phyloP scores from a whole-genome alignment of 768 basidiomycete species.

The Pisolithus orientalis region DNA sequence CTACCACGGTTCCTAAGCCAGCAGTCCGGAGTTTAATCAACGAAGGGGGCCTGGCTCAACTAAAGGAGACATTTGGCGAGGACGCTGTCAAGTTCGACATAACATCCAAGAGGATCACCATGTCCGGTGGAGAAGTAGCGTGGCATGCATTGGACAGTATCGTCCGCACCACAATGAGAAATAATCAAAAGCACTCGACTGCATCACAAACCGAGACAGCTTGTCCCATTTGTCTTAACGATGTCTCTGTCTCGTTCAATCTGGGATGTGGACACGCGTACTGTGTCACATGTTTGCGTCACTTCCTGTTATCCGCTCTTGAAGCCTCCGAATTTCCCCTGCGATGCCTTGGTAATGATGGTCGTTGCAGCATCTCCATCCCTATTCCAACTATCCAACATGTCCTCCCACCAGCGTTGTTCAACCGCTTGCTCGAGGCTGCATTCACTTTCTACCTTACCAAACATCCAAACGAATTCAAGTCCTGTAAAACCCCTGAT shows the following conservation, averaged over 20 bases:
- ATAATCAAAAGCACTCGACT: neutral
- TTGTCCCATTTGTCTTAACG: slow-evolving; percentile 54
- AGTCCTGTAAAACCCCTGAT: slow-evolving; percentile 74
- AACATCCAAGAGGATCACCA: slow-evolving; percentile 35
- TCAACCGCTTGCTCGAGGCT: slow-evolving; percentile 48
- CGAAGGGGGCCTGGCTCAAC: slow-evolving; percentile 37
- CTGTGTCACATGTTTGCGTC: slow-evolving; percentile 55
- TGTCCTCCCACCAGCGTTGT: slow-evolving; percentile 44
- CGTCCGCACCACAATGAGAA: slow-evolving; percentile 35
- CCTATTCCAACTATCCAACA: slow-evolving; percentile 46
- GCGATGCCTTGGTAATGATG: slow-evolving; percentile 61
- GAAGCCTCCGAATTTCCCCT: slow-evolving; percentile 59
- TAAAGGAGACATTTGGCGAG: slow-evolving; percentile 51
- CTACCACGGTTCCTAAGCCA: slow-evolving; percentile 30
- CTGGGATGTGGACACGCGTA: slow-evolving; percentile 62
- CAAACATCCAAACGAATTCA: slow-evolving; percentile 51
- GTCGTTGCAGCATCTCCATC: slow-evolving; percentile 48
- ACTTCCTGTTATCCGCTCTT: slow-evolving; percentile 51
- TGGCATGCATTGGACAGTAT: slow-evolving; percentile 40
- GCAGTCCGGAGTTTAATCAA: slow-evolving; percentile 46
- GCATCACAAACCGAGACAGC: too few species aligned
- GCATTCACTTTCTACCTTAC: slow-evolving; percentile 55
- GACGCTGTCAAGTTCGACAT: slow-evolving; percentile 45
- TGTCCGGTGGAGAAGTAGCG: slow-evolving; percentile 54
- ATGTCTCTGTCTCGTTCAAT: slow-evolving; percentile 34